phyloP scores from a whole-genome alignment of 2,329 filamentous ascomycete species.

The Penicillium capsulatum region DNA sequence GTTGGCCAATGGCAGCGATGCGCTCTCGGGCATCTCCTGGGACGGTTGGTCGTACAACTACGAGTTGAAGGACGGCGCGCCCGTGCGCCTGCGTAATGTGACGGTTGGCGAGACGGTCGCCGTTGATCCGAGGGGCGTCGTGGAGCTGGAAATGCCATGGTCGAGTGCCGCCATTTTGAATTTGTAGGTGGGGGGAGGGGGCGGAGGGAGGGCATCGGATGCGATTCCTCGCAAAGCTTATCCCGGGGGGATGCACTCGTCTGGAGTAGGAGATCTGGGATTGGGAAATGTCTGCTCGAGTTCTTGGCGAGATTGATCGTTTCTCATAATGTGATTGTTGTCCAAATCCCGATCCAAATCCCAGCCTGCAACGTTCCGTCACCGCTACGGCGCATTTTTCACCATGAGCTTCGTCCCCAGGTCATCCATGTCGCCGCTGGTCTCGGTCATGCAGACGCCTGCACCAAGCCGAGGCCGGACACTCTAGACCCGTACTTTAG shows the following conservation, averaged over 20 bases:
- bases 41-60: slow-evolving; percentile 61
- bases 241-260: too few relatives aligned
- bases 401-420: too few relatives aligned
- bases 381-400: slow-evolving; percentile 2
- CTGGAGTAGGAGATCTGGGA: too few relatives aligned
- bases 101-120: slow-evolving; percentile 48
- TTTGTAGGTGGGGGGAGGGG: not conserved
- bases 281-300: too few relatives aligned
- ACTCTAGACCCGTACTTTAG: not conserved
- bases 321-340: too few relatives aligned
- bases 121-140: slow-evolving; percentile 33
- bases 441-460: slow-evolving; percentile 9
- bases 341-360: too few relatives aligned
- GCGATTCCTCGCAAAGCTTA: not conserved
- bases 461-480: too few relatives aligned
- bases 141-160: slow-evolving; percentile 24
- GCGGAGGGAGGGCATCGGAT: not conserved
- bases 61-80: slow-evolving; percentile 53
- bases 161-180: slow-evolving; percentile 26
- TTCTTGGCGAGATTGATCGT: too few relatives aligned
- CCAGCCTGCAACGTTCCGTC: not conserved
- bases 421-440: not conserved
- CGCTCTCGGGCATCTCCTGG: slow-evolving; percentile 58
- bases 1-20: slow-evolving; percentile 60
- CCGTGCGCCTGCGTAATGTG: slow-evolving; percentile 53